Evolutionary conservation across 495 filamentous ascomycete species (phyloP), one percentile per base, ranked within the genome.

Genomic region (Oidiodendron maius): DNA sequence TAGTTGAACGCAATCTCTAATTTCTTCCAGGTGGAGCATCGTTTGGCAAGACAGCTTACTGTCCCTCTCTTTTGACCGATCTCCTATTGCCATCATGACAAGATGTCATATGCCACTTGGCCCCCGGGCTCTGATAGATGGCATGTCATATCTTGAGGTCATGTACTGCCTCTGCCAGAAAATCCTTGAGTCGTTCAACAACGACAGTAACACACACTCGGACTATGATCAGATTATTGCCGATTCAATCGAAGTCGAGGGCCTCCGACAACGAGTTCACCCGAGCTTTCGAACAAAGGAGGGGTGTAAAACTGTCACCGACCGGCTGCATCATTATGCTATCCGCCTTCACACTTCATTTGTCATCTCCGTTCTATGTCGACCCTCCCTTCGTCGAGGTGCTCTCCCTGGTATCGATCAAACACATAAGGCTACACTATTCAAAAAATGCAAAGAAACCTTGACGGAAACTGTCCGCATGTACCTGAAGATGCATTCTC

Each of bases 401-500:
- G 67, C 72, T 38, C 63, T 49, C 37, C 57, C 57, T 21, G 61
- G 53, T 2, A 65, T 77, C 21, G 67, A 67, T 11, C 18, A 56
- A 0, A 28, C 57, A 5, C 72, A 79, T 43, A 76, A 74, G 55
- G 63, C 61, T 18, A 58, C 67, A 1, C 63, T 79, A 1, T 71
- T 70, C 3, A 69, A 77, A 21, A 67, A 68, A 22, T 86, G 82
- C 64, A 81, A 83, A 53, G 61, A 68, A 21, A 83, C 80, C 57
- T 59, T 86, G 9, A 72, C 75, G 5, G 81, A 84, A 57, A 84
- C 80, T 10, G 78, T 86, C 1, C 73, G 81, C 51, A 82, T 83
- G 64, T 86, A 84, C 59, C 65, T 83, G 5, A 78, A 81, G 11
- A 77, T 86, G 67, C 80, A 82, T 51, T 79, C 82, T 53, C 65